A percentile compares a stretch with the other conserved stretches of the same genome.
Conservation (phyloP, 306 rosid genomes). For the Malus fusca region DNA sequence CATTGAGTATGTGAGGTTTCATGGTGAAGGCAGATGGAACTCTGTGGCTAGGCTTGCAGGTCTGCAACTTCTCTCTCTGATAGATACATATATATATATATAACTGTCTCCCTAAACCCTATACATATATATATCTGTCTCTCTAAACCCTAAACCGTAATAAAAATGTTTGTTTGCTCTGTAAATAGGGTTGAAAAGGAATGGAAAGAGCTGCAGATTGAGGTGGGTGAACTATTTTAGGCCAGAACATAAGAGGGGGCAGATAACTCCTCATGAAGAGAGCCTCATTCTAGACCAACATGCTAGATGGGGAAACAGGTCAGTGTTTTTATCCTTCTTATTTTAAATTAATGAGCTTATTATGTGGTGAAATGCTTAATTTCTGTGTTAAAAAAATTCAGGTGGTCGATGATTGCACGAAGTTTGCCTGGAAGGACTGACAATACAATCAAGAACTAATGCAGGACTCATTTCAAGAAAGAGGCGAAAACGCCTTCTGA, state of each 20-base stretch:
- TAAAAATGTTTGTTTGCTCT: neutral
- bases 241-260: constrained; percentile 92
- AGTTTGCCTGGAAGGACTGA: constrained; percentile 94
- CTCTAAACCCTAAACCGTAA: no score
- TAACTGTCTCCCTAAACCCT: no score
- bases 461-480: constrained; percentile 95
- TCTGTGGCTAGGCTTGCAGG: constrained; percentile 89
- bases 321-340: neutral
- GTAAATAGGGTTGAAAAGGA: constrained; percentile 71
- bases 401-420: constrained; percentile 97
- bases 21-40: constrained; percentile 99
- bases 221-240: constrained; percentile 94
- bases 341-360: neutral
- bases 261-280: constrained; percentile 92
- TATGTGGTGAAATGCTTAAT: neutral
- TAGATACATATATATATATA: no score
- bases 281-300: constrained; percentile 72
- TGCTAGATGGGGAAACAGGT: constrained; percentile 97
- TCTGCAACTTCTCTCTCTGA: neutral
- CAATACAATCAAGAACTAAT: constrained; percentile 82
- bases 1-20: constrained; percentile 62
- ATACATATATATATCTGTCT: no score
- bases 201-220: constrained; percentile 92
- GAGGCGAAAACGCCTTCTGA: constrained; percentile 44
- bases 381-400: constrained; percentile 3